These are phyloP conservation scores for Lasiosphaeria ovina DNA, from an alignment of 495 filamentous ascomycete species.

Conservation along the genomic window DNA sequence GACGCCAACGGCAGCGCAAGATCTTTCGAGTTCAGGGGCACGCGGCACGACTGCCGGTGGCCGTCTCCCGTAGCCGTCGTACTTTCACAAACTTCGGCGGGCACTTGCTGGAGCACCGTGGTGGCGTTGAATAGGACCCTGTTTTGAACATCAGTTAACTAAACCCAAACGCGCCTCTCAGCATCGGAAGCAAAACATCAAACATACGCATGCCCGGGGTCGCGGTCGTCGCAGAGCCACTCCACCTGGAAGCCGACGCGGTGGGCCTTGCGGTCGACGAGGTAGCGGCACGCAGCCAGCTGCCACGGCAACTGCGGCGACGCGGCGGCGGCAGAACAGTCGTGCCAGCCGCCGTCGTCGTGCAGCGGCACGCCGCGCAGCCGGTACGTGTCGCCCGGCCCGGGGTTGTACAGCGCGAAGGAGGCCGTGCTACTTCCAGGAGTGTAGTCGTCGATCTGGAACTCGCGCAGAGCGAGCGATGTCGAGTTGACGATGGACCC, in stretches of 20 bases:
- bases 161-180: background rate
- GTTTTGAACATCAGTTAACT: background rate
- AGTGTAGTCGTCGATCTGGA: conserved; percentile 15
- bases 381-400: conserved; percentile 17
- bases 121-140: background rate
- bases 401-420: conserved; percentile 22
- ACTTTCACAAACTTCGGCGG: conserved; percentile 2
- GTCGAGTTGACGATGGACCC: conserved; percentile 24
- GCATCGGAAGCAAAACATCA: background rate
- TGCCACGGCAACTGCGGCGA: conserved; percentile 6
- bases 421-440: conserved; percentile 7
- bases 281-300: conserved; percentile 17
- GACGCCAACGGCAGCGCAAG: background rate
- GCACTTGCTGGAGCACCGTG: conserved; percentile 7
- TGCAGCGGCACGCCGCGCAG: conserved; percentile 12
- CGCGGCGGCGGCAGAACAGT: background rate
- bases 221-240: conserved; percentile 31
- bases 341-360: conserved; percentile 11
- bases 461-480: conserved; percentile 17
- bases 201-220: conserved; percentile 26
- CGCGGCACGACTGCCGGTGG: conserved; percentile 1
- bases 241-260: conserved; percentile 20
- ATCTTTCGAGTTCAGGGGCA: background rate
- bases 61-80: background rate
- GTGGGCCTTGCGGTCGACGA: conserved; percentile 10